Conservation (phyloP, 1,284 basidiomycete genomes). For the Neonothopanus nambi region DNA sequence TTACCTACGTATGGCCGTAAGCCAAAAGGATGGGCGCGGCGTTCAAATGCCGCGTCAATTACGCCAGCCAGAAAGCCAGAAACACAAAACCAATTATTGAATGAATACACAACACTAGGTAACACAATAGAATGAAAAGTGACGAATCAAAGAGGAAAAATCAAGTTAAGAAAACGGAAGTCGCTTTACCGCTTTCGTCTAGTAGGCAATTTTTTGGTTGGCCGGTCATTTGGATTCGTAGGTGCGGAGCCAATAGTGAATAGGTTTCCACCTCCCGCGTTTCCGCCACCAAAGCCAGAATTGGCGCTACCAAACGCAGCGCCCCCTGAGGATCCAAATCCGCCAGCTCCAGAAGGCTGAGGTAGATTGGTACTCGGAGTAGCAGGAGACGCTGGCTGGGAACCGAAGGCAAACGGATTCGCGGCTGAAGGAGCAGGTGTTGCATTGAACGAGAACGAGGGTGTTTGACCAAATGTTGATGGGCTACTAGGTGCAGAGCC, state of each 20-base stretch:
- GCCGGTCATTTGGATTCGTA: slow-evolving; percentile 36
- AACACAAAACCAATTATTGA: background rate
- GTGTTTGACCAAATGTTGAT: slow-evolving; percentile 47
- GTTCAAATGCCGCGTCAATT: background rate
- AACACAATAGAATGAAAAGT: slow-evolving; percentile 1
- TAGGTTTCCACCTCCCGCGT: slow-evolving; percentile 34
- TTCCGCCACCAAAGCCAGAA: slow-evolving; percentile 35
- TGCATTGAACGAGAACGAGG: slow-evolving; percentile 45
- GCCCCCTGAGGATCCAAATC: slow-evolving; percentile 33
- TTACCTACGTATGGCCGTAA: slow-evolving; percentile 13
- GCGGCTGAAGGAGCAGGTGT: slow-evolving; percentile 20
- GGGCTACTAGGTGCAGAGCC: slow-evolving; percentile 57
- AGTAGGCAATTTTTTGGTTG: slow-evolving; percentile 55
- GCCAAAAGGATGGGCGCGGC: slow-evolving; percentile 1
- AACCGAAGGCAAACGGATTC: slow-evolving; percentile 15
- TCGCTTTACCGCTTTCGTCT: slow-evolving; percentile 30
- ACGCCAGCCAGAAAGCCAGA: background rate
- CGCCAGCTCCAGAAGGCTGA: slow-evolving; percentile 24
- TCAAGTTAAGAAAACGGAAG: background rate
- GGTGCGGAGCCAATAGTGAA: slow-evolving; percentile 62
- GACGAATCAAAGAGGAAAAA: slow-evolving; percentile 10
- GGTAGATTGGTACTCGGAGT: slow-evolving; percentile 36
- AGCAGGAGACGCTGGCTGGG: slow-evolving; percentile 60
- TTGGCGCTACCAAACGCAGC: slow-evolving; percentile 2
- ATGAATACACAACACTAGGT: background rate